Evolutionary conservation across 2,329 filamentous ascomycete genomes (phyloP).

Genomic region (Podosphaera xanthii): DNA sequence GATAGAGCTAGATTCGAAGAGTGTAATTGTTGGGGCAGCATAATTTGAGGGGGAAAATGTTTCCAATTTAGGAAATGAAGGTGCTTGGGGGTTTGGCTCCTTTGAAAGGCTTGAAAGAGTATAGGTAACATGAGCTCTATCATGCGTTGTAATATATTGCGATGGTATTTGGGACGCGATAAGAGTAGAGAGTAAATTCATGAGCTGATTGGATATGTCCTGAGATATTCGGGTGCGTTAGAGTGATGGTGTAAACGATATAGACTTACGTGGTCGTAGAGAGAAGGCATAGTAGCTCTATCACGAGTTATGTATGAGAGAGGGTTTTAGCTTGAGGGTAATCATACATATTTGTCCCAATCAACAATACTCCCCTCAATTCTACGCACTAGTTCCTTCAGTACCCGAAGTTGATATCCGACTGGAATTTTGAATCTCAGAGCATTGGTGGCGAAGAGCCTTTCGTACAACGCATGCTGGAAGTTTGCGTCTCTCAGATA

Average conservation of each 20-base stretch:
- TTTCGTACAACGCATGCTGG: conserved; percentile 42
- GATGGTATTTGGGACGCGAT: conserved; percentile 40
- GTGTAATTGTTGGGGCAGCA: conserved; percentile 24
- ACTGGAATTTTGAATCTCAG: conserved; percentile 36
- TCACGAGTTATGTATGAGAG: background rate
- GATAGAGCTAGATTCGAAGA: conserved; percentile 46
- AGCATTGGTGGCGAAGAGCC: conserved; percentile 38
- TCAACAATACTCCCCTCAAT: conserved; percentile 57
- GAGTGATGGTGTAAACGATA: background rate
- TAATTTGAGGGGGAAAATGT: background rate
- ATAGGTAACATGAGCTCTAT: conserved; percentile 57
- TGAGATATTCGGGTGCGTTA: conserved; percentile 19
- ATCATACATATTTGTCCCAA: conserved; percentile 68
- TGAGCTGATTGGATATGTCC: conserved; percentile 68
- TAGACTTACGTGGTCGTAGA: background rate
- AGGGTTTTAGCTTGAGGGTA: background rate
- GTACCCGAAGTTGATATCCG: conserved; percentile 44
- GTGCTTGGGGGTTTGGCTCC: background rate
- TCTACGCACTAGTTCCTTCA: conserved; percentile 48
- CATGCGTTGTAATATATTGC: conserved; percentile 42
- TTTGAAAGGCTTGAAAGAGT: conserved; percentile 10
- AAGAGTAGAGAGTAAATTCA: conserved; percentile 41
- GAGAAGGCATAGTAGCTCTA: background rate
- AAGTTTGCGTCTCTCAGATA: conserved; percentile 35
- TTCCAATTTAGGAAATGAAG: background rate